phyloP scores from a whole-genome alignment of 2,329 filamentous ascomycete genomes.

The Pseudocercospora eumusae region DNA sequence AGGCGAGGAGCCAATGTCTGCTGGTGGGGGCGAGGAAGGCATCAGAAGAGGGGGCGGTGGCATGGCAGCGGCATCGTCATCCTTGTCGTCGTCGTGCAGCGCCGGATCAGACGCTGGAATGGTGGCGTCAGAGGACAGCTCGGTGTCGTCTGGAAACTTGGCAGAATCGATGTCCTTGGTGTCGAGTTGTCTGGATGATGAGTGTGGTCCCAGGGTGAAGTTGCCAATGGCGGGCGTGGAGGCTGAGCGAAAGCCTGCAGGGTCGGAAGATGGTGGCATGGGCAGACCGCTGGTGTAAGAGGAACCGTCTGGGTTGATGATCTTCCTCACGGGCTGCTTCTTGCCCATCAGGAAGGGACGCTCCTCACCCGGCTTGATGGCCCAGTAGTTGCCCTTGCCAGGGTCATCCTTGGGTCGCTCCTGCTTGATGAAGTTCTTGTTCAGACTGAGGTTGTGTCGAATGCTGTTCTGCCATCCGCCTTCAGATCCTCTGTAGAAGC shows the following conservation, averaged over 20 bases:
- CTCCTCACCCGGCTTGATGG: constrained; percentile 87
- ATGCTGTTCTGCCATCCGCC: constrained; percentile 99
- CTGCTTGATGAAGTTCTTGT: constrained; percentile 95
- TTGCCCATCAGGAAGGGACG: constrained; percentile 88
- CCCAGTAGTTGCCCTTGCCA: constrained; percentile 97
- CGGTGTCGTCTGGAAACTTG: constrained; percentile 54
- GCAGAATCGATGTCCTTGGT: constrained; percentile 52
- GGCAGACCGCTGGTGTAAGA: constrained; percentile 37
- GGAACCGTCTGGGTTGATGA: constrained; percentile 57
- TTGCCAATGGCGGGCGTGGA: constrained; percentile 43
- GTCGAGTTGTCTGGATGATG: constrained; percentile 36
- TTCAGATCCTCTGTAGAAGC: constrained; percentile 81
- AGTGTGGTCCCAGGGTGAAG: constrained; percentile 40
- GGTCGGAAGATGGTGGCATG: constrained; percentile 31
- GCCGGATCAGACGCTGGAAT: constrained; percentile 55
- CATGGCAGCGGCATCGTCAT: constrained; percentile 41
- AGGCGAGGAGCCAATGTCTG: constrained; percentile 84
- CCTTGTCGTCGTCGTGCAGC: constrained; percentile 50
- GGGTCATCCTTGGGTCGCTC: constrained; percentile 95
- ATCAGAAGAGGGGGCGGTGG: constrained; percentile 51
- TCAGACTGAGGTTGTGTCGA: constrained; percentile 92
- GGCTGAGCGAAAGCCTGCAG: constrained; percentile 39
- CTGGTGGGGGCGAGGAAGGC: constrained; percentile 69
- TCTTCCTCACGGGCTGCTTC: constrained; percentile 56
- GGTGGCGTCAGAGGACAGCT: constrained; percentile 54